Conservation (phyloP, 768 basidiomycete species). For the Gymnopilus junonius region DNA sequence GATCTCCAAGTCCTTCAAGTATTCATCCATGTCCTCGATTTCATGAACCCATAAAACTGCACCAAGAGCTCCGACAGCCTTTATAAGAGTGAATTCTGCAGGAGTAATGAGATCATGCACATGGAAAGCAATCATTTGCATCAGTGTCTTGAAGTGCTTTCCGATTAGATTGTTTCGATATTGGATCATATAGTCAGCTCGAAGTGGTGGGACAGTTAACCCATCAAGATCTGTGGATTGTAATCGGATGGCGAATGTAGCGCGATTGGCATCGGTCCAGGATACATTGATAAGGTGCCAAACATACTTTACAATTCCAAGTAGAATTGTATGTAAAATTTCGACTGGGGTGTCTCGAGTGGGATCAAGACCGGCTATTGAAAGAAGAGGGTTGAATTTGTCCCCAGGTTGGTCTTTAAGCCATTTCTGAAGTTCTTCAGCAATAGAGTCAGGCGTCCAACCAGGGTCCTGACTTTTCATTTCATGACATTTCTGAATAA, state of each 20-base stretch:
- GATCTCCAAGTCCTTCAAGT: slow-evolving; percentile 31
- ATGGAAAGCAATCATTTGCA: slow-evolving; percentile 35
- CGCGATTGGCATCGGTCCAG: slow-evolving; percentile 25
- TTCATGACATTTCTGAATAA: slow-evolving; percentile 20
- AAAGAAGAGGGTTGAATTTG: slow-evolving; percentile 12
- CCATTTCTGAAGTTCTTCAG: slow-evolving; percentile 10
- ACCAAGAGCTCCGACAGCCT: slow-evolving; percentile 23
- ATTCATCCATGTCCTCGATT: slow-evolving; percentile 32
- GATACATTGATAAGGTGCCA: slow-evolving; percentile 34
- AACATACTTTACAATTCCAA: slow-evolving; percentile 41
- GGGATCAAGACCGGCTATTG: slow-evolving; percentile 24
- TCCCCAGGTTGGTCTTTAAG: slow-evolving; percentile 4
- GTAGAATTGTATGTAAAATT: slow-evolving; percentile 40
- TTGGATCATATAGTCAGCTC: slow-evolving; percentile 35
- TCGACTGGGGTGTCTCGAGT: slow-evolving; percentile 30
- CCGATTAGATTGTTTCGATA: slow-evolving; percentile 39
- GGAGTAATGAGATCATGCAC: slow-evolving; percentile 30
- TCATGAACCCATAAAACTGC: slow-evolving; percentile 36
- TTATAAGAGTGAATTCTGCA: slow-evolving; percentile 25
- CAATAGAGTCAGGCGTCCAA: background rate
- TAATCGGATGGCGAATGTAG: slow-evolving; percentile 29
- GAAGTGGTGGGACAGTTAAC: slow-evolving; percentile 23
- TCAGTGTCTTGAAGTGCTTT: slow-evolving; percentile 37
- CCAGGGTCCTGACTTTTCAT: background rate
- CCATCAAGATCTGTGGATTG: slow-evolving; percentile 27